Percentiles rank a stretch among this genome's conserved stretches.
These are phyloP conservation scores for Funneliformis caledonium DNA, from an alignment of 371 early-diverging fungal species.

Conservation along the genomic window DNA sequence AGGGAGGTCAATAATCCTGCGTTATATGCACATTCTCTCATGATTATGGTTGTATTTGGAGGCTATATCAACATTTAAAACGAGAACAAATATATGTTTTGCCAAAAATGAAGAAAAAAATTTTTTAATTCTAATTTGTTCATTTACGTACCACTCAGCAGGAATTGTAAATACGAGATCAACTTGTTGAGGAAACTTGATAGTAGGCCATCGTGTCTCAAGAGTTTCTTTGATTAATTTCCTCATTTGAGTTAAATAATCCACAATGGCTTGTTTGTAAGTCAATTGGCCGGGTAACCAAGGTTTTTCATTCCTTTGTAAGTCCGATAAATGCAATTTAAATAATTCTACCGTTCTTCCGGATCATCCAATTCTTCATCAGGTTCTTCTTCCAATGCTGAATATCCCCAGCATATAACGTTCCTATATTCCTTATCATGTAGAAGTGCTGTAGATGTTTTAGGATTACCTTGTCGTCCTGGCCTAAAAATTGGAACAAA, in stretches of 20 bases:
- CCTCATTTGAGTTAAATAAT: constrained; percentile 23
- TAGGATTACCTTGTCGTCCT: background rate
- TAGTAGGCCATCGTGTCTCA: constrained; percentile 6
- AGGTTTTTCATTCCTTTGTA: background rate
- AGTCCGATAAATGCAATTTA: constrained; percentile 7
- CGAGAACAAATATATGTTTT: no score
- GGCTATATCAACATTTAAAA: no score
- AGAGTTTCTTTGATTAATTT: constrained; percentile 11
- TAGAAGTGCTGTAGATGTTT: background rate
- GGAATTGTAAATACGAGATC: constrained; percentile 52
- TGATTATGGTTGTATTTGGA: constrained; percentile 7
- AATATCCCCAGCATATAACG: constrained; percentile 3
- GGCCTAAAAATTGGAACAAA: no score
- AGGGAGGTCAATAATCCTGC: background rate
- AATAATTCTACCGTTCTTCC: constrained; percentile 8
- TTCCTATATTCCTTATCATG: background rate
- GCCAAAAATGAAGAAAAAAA: no score
- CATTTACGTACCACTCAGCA: constrained; percentile 55
- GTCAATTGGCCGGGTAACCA: background rate
- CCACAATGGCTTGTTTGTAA: constrained; percentile 9
- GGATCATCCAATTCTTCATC: background rate
- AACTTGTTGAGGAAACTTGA: constrained; percentile 6
- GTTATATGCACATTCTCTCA: no score
- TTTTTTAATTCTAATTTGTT: no score
- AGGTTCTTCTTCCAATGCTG: constrained; percentile 12